These are phyloP conservation scores for Yamadazyma sp. DNA, from an alignment of 805 yeast genomes.

Conservation along the genomic window DNA sequence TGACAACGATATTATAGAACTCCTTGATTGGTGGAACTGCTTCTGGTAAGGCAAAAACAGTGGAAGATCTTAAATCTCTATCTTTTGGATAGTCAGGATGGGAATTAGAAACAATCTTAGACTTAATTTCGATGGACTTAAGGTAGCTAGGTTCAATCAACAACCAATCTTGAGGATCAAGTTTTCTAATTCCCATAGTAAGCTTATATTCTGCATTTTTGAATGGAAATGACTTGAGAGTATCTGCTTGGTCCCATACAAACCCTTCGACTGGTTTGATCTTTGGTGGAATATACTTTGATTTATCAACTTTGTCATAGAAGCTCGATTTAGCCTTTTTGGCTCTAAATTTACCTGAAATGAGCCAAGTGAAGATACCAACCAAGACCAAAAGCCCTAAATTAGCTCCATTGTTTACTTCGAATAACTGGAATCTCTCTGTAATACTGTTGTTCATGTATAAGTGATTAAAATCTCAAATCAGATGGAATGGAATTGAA, in stretches of 20 bases:
- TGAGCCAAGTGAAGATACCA: too few relatives aligned
- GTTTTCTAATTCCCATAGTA: constrained; percentile 57
- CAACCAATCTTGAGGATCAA: constrained; percentile 40
- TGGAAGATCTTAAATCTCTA: constrained; percentile 24
- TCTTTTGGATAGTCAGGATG: constrained; percentile 30
- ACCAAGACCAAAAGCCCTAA: too few relatives aligned
- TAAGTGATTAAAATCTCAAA: too few relatives aligned
- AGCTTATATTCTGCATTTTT: constrained; percentile 56
- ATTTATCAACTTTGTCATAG: constrained; percentile 5
- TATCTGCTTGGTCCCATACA: constrained; percentile 21
- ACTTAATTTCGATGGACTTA: constrained; percentile 23
- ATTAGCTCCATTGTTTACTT: too few relatives aligned
- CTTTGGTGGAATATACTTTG: constrained; percentile 9
- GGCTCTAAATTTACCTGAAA: too few relatives aligned
- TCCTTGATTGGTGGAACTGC: constrained; percentile 34
- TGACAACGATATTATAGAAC: constrained; percentile 27
- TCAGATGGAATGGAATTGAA: too few relatives aligned
- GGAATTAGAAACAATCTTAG: constrained; percentile 24
- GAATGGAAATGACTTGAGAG: constrained; percentile 46
- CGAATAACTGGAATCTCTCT: too few relatives aligned
- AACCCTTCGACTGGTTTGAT: constrained; percentile 21
- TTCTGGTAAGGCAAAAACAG: constrained; percentile 32
- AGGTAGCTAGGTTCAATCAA: constrained; percentile 36
- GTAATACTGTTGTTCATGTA: too few relatives aligned
- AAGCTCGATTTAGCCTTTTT: constrained; percentile 3